Conservation (phyloP, 2,329 filamentous ascomycete genomes). For the Alternaria postmessia region DNA sequence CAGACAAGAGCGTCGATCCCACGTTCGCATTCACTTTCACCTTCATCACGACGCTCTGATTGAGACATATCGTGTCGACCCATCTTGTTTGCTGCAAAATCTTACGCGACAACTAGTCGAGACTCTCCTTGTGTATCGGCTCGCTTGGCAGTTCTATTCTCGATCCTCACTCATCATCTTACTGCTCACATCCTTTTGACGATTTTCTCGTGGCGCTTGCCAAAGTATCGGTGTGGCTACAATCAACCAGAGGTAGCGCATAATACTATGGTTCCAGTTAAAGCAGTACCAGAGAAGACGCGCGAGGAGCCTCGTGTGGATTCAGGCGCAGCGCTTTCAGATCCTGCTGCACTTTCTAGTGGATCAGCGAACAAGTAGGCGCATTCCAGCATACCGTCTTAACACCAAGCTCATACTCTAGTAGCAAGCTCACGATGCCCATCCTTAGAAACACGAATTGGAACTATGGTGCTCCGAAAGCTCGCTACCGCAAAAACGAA, state of each 20-base stretch:
- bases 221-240: neutral
- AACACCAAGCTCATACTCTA: neutral
- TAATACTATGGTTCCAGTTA: neutral
- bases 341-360: neutral
- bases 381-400: neutral
- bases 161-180: neutral
- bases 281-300: neutral
- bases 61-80: neutral
- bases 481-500: slow-evolving; percentile 1
- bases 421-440: slow-evolving; percentile 4
- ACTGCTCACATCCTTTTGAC: neutral
- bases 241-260: neutral
- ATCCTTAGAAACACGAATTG: neutral
- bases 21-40: slow-evolving; percentile 8
- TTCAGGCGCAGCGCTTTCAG: slow-evolving; percentile 13
- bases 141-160: neutral
- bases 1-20: neutral
- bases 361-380: slow-evolving; percentile 1
- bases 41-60: neutral
- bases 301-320: slow-evolving; percentile 7
- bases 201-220: neutral
- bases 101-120: neutral
- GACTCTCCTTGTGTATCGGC: neutral
- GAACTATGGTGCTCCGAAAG: slow-evolving; percentile 3
- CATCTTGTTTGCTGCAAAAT: neutral